A percentile compares a stretch with the other conserved stretches of the same genome.
These are phyloP conservation scores for Aechmea fasciata DNA, from an alignment of 176 grass and related monocot species.

Conservation along the genomic window DNA sequence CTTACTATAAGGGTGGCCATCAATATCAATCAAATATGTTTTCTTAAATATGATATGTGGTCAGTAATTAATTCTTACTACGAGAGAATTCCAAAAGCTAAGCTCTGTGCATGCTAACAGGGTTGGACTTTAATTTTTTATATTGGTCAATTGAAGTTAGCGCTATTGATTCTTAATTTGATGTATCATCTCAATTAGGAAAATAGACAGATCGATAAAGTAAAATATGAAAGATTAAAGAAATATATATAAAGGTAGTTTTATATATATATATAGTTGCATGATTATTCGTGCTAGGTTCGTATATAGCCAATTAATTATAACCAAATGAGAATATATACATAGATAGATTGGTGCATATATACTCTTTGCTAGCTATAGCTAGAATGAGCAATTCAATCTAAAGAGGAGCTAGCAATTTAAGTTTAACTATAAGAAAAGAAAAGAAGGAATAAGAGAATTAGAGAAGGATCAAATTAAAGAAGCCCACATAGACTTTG, in stretches of 20 bases:
- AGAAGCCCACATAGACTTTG: conserved; percentile 39
- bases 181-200: no score
- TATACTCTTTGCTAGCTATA: no score
- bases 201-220: no score
- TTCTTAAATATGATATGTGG: not conserved
- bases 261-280: no score
- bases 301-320: no score
- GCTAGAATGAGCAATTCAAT: no score
- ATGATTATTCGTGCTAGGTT: no score
- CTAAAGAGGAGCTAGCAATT: not conserved
- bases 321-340: no score
- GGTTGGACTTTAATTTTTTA: not conserved
- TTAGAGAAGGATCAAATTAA: not conserved
- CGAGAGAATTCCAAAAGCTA: not conserved
- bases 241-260: no score
- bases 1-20: not conserved
- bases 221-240: no score
- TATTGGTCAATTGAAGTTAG: not conserved
- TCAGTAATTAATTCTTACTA: not conserved
- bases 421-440: not conserved
- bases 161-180: no score
- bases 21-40: not conserved
- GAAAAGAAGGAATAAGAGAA: not conserved
- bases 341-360: no score
- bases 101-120: not conserved